A percentile compares a stretch with the other conserved stretches of the same genome.
Evolutionary conservation across 2,329 filamentous ascomycete species (phyloP).

Genomic region (Exophiala dermatitidis): DNA sequence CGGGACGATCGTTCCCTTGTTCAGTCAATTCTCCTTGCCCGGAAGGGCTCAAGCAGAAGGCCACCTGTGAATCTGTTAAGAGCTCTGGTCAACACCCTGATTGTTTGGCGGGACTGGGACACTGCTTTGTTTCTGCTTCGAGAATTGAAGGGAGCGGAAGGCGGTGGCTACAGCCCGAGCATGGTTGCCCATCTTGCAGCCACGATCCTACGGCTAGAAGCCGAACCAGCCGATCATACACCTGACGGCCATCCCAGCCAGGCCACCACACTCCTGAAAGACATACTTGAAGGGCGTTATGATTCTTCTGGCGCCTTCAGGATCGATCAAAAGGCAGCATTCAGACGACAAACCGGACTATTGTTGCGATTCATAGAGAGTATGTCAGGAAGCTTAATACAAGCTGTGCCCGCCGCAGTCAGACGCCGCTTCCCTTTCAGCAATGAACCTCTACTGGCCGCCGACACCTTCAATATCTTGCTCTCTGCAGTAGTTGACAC

Average conservation of each 20-base stretch:
- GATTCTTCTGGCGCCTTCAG: slow-evolving; percentile 16
- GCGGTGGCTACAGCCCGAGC: slow-evolving; percentile 25
- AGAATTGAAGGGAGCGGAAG: slow-evolving; percentile 19
- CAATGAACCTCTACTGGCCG: slow-evolving; percentile 15
- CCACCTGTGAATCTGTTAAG: slow-evolving; percentile 21
- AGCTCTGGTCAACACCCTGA: slow-evolving; percentile 14
- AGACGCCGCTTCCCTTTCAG: slow-evolving; percentile 15
- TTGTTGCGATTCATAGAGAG: slow-evolving; percentile 21
- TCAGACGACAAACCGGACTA: slow-evolving; percentile 23
- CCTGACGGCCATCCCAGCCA: slow-evolving; percentile 4
- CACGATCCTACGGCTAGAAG: slow-evolving; percentile 19
- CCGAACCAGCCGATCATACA: slow-evolving; percentile 2
- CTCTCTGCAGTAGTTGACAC: slow-evolving; percentile 49
- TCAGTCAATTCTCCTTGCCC: slow-evolving; percentile 6
- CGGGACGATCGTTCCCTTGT: slow-evolving; percentile 36
- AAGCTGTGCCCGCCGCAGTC: slow-evolving; percentile 7
- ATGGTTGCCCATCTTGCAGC: slow-evolving; percentile 36
- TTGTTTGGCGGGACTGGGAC: slow-evolving; percentile 16
- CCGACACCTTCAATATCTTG: slow-evolving; percentile 22
- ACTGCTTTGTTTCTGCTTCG: slow-evolving; percentile 9
- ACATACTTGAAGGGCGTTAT: slow-evolving; percentile 20
- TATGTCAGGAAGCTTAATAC: slow-evolving; percentile 7
- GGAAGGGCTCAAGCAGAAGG: slow-evolving; percentile 3
- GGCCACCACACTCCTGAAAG: slow-evolving; percentile 11
- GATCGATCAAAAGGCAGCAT: slow-evolving; percentile 11